A percentile compares a stretch with the other conserved stretches of the same genome.
Conservation (phyloP, 805 yeast species). For the Peterozyma xylosa region DNA sequence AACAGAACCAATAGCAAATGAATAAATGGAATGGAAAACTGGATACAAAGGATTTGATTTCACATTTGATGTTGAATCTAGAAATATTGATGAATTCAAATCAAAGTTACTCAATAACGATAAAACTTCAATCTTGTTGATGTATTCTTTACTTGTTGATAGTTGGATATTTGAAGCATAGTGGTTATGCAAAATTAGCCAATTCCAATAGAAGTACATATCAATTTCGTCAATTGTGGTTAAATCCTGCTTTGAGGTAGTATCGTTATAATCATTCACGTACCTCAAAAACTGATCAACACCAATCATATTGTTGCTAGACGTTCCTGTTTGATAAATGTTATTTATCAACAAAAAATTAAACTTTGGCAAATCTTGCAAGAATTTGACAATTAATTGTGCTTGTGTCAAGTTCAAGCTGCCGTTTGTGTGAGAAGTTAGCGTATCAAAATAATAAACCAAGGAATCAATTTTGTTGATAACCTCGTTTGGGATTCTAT, state of each 20-base stretch:
- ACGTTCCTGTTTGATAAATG: slow-evolving; percentile 17
- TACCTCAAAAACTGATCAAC: slow-evolving; percentile 18
- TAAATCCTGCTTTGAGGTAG: slow-evolving; percentile 9
- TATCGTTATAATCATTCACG: slow-evolving; percentile 12
- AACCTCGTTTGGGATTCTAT: slow-evolving; percentile 37
- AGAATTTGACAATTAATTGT: slow-evolving; percentile 35
- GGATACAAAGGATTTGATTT: slow-evolving; percentile 32
- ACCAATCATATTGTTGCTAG: slow-evolving; percentile 5
- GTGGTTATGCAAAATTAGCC: slow-evolving; percentile 17
- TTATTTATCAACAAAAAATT: slow-evolving; percentile 16
- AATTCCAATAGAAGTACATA: slow-evolving; percentile 27
- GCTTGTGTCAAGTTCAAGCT: slow-evolving; percentile 42
- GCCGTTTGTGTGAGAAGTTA: slow-evolving; percentile 17
- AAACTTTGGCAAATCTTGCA: slow-evolving; percentile 25
- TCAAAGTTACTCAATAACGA: slow-evolving; percentile 19
- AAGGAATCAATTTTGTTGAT: slow-evolving; percentile 59
- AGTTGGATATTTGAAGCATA: slow-evolving; percentile 13
- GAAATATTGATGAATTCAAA: slow-evolving; percentile 24
- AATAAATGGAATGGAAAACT: slow-evolving; percentile 80
- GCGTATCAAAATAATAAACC: slow-evolving; percentile 1
- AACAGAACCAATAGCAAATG: slow-evolving; percentile 83
- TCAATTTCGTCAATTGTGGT: slow-evolving; percentile 18
- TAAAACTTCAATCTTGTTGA: slow-evolving; percentile 22
- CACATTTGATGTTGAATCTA: slow-evolving; percentile 30
- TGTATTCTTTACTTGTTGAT: slow-evolving; percentile 29